A percentile compares a stretch with the other conserved stretches of the same genome.
Evolutionary conservation across 257 asterid genomes (phyloP).

Genomic region (Capsicum baccatum): DNA sequence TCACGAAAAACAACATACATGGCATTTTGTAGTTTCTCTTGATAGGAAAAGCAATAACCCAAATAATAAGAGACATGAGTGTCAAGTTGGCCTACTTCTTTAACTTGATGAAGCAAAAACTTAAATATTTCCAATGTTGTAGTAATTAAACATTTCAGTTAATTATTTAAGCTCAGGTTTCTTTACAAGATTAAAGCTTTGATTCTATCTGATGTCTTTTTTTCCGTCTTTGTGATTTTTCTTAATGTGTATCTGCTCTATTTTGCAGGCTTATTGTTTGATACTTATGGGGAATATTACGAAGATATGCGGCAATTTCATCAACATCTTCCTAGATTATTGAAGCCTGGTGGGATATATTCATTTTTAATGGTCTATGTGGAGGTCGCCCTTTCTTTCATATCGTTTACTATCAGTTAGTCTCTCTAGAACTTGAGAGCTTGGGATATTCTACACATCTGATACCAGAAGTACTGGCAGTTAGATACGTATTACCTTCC

Average conservation of each 20-base stretch:
- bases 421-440: slow-evolving; percentile 81
- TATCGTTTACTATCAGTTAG: slow-evolving; percentile 85
- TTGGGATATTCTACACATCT: slow-evolving; percentile 85
- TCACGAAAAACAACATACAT: no score
- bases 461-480: slow-evolving; percentile 94
- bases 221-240: neutral
- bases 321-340: slow-evolving; percentile 70
- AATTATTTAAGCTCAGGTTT: neutral
- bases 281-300: slow-evolving; percentile 94
- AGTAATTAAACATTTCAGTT: no score
- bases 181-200: neutral
- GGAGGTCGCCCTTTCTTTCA: slow-evolving; percentile 57
- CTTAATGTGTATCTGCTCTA: neutral
- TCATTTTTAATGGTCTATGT: no score
- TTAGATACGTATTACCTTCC: slow-evolving; percentile 43
- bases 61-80: no score
- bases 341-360: slow-evolving; percentile 37
- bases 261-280: slow-evolving; percentile 84
- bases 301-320: slow-evolving; percentile 96
- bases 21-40: no score
- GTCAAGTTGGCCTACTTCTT: no score
- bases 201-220: slow-evolving; percentile 5
- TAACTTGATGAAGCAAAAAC: no score
- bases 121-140: no score
- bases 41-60: no score